phyloP scores from a whole-genome alignment of 257 asterid species.

The Nicotiana tabacum region DNA sequence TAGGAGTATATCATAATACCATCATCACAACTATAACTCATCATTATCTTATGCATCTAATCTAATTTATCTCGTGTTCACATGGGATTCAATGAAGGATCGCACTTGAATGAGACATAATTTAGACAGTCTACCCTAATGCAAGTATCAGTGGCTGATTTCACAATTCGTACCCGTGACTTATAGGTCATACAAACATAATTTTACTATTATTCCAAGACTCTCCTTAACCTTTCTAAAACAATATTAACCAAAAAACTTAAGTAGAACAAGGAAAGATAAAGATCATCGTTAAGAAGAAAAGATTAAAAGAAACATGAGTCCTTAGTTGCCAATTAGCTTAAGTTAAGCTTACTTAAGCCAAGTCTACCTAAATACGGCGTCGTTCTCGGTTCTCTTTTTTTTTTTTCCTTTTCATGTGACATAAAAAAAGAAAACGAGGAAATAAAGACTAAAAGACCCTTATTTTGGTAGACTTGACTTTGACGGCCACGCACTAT shows the following conservation, averaged over 20 bases:
- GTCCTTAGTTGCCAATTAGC: slow-evolving; percentile 17
- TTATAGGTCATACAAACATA: no score
- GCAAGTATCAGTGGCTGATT: no score
- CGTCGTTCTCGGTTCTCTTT: slow-evolving; percentile 27
- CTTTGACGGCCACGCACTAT: slow-evolving; percentile 14
- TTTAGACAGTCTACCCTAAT: fast-evolving
- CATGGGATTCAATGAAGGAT: no score
- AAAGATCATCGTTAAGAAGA: background rate
- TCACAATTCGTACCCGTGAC: no score
- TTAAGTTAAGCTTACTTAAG: slow-evolving; percentile 21
- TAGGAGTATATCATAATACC: background rate
- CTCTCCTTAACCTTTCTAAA: background rate
- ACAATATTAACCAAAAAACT: background rate
- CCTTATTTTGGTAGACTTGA: slow-evolving; percentile 55
- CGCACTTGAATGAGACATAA: no score
- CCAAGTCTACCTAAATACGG: slow-evolving; percentile 63
- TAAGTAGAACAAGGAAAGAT: background rate
- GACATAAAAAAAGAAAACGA: background rate
- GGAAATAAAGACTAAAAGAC: background rate
- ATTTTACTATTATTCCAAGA: no score
- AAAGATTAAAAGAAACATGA: background rate
- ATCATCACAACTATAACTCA: background rate
- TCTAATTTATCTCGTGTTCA: no score
- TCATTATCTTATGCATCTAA: background rate
- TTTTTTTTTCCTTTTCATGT: background rate